phyloP scores from a whole-genome alignment of 2,329 filamentous ascomycete species.

The Cladophialophora yegresii region DNA sequence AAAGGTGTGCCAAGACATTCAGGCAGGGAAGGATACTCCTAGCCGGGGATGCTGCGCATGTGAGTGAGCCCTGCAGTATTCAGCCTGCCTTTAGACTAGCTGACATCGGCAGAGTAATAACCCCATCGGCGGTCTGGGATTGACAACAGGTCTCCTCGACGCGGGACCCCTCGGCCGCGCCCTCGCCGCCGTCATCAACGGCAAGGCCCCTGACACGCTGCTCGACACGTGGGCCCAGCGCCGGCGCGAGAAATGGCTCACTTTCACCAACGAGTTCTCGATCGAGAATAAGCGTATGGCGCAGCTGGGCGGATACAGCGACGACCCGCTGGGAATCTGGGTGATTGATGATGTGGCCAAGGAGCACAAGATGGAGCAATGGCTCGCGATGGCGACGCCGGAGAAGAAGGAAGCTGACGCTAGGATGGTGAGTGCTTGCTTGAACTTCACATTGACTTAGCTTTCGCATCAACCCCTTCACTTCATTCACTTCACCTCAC shows the following conservation, averaged over 20 bases:
- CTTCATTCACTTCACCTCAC: background rate
- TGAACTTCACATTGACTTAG: background rate
- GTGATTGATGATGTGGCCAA: constrained; percentile 24
- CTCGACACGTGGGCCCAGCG: constrained; percentile 27
- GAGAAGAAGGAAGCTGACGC: constrained; percentile 29
- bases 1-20: constrained; percentile 30
- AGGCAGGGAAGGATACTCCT: constrained; percentile 29
- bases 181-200: constrained; percentile 25
- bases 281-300: constrained; percentile 30
- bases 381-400: constrained; percentile 26
- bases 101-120: constrained; percentile 29
- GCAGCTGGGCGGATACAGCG: constrained; percentile 26
- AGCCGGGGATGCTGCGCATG: constrained; percentile 34
- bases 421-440: constrained; percentile 8
- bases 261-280: constrained; percentile 29
- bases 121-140: constrained; percentile 32
- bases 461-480: background rate
- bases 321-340: constrained; percentile 28
- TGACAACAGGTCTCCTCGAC: constrained; percentile 33
- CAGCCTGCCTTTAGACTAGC: too few species aligned
- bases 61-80: constrained; percentile 9
- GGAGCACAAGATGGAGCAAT: constrained; percentile 31
- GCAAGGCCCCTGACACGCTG: constrained; percentile 22
- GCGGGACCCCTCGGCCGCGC: constrained; percentile 27
- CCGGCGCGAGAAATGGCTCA: constrained; percentile 29